Base-by-base conservation (phyloP, 305 asterid genomes). In the Fraxinus latifolia region DNA sequence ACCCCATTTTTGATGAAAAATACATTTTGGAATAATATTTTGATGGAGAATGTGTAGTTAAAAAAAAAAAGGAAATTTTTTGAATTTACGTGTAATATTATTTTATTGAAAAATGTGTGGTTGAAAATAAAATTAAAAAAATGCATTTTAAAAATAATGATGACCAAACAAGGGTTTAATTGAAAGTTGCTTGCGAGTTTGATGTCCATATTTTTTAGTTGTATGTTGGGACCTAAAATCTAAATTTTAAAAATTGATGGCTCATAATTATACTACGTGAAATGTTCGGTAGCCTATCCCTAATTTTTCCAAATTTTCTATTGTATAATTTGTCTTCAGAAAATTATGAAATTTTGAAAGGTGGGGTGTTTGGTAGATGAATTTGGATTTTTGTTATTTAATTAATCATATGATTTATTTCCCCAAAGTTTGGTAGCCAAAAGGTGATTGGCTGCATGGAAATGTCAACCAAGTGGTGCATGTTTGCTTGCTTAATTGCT, bases 401-500 rank as follows among this genome's bases (percentile, higher is more conserved):
- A 67, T 67, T 27, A 27, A 67, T 67, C 8, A 1, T 9, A 2
- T 67, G 74, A 67, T 11, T 11, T 67, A 12, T 67, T 8, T 67
- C 17, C 71, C 32, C 15, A 7, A 0, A 23, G 1, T 23, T 67
- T 29, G 19, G 9, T 27, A 67, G 36, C 15, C 14, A 31, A 84
- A 60, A 81, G 58, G 11, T 27, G 3, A 78, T 55, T 42, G 21
- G 74, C 37, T n/a, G 84, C 87, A 85, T 87, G 87, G 53, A 83
- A 81, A 21, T 67, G 37, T 67, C 74, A 67, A 67, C 36, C 37
- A 67, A 67, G 37, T 67, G 4, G 37, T 67, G 19, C 19, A 67
- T 29, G 74, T 29, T 67, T 27, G 37, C 15, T 32, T 67, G 80
- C 90, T 88, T 88, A 84, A 81, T 75, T 67, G 89, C 86, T 87